Base-by-base conservation (phyloP, 257 asterid species). In the Scutellaria barbata region DNA sequence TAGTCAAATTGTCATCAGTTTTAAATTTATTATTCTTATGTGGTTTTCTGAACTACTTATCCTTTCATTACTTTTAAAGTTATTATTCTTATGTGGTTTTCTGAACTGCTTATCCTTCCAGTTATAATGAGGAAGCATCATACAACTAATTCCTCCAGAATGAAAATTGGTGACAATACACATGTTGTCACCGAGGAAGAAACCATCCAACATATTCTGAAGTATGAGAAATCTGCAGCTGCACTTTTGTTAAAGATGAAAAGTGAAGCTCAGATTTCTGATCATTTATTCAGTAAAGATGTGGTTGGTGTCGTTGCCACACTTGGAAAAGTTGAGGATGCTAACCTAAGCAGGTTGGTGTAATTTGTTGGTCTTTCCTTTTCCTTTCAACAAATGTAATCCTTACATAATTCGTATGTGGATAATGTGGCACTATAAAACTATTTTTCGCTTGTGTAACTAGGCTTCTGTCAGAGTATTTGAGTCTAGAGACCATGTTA, bases 401-500 rank as follows among this genome's bases (percentile, higher is more conserved):
- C n/a, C n/a, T n/a, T n/a, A n/a, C n/a, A n/a, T n/a, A n/a, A n/a
- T n/a, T n/a, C n/a, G n/a, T n/a, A n/a, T n/a, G n/a, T n/a, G n/a
- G n/a, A n/a, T n/a, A n/a, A n/a, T n/a, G n/a, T n/a, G n/a, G n/a
- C n/a, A n/a, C n/a, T n/a, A n/a, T n/a, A n/a, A n/a, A n/a, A n/a
- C n/a, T n/a, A n/a, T n/a, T 70, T 16, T 73, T 73, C 41, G 37
- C 74, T 73, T 79, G 57, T 75, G 76, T 72, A 69, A 71, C 65
- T 13, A 92, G 98, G 77, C 77, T 85, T 74, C 89, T 93, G 52
- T 82, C 97, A 0, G 82, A 84, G 71, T 93, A 82, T 80, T 77
- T 93, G 89, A 97, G 97, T 59, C 79, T 68, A 39, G 91, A 89
- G 72, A 89, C 85, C 52, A 90, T 93, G 97, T 78, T 86, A 63